Evolutionary conservation across 31 red algal species (phyloP).

Genomic region (Asparagopsis taxiformis): DNA sequence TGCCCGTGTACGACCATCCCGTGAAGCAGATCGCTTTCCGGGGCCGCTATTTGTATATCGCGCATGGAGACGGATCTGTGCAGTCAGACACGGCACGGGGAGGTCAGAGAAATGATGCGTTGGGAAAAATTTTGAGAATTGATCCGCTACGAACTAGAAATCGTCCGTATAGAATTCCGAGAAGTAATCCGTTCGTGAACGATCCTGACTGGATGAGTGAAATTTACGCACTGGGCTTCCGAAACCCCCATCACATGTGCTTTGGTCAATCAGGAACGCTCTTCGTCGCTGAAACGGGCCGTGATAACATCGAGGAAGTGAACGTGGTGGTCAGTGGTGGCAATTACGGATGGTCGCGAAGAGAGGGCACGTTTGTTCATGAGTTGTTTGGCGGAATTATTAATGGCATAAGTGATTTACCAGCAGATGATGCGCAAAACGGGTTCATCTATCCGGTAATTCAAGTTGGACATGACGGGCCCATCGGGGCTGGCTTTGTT

Average conservation of each 20-base stretch:
- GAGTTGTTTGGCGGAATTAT: slow-evolving; percentile 22
- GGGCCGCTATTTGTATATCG: slow-evolving; percentile 28
- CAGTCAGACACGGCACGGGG: slow-evolving; percentile 12
- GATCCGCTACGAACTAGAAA: slow-evolving; percentile 10
- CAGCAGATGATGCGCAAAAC: slow-evolving; percentile 35
- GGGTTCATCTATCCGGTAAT: slow-evolving; percentile 46
- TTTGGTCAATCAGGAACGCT: slow-evolving; percentile 49
- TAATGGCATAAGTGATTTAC: slow-evolving; percentile 25
- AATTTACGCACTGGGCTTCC: slow-evolving; percentile 57
- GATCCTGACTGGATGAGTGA: slow-evolving; percentile 1
- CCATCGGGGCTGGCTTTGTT: slow-evolving; percentile 26
- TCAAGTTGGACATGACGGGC: slow-evolving; percentile 54
- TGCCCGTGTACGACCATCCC: slow-evolving; percentile 31
- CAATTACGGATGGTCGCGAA: slow-evolving; percentile 65
- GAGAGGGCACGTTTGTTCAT: slow-evolving; percentile 73
- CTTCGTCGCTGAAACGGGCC: slow-evolving; percentile 53
- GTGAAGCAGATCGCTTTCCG: slow-evolving; percentile 36
- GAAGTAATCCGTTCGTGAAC: slow-evolving; percentile 13
- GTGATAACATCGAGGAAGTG: slow-evolving; percentile 65
- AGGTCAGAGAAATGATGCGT: slow-evolving; percentile 21
- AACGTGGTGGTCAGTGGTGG: slow-evolving; percentile 41
- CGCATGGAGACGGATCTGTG: slow-evolving; percentile 41
- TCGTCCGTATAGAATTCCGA: slow-evolving; percentile 19
- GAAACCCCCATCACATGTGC: slow-evolving; percentile 69
- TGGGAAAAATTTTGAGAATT: slow-evolving; percentile 46